Evolutionary conservation across 768 basidiomycete genomes (phyloP), one percentile per base, ranked within the genome.

Genomic region (Hortiboletus campestris): DNA sequence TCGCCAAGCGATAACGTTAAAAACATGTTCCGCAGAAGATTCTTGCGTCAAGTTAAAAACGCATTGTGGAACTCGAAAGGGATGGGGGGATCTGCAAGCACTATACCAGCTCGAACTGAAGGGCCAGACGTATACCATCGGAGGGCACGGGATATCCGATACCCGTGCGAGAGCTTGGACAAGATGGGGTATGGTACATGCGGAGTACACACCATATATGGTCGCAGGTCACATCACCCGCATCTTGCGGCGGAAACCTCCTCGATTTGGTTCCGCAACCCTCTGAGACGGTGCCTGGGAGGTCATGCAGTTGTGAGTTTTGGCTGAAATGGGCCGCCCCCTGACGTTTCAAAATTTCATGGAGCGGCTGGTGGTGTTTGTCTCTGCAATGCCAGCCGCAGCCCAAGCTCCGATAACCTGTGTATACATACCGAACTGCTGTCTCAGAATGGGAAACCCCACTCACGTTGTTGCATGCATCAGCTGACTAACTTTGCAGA

Each of bases 301-400:
- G n/a, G n/a, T n/a, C 38, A 36, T 19, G 20, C 6, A 35, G 43
- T 9, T 48, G 42, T 41, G 51, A 51, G 48, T 43, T 22, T 61
- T 11, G 44, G 31, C 22, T 19, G 16, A 25, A 39, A 28, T 2
- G 38, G 36, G 16, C 25, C 41, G 31, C 40, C 46, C n/a, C 29
- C 14, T 7, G n/a, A 32, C 16, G 4, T 7, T n/a, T n/a, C 42
- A 19, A 7, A n/a, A 13, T 36, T 17, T 45, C 13, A 47, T 52
- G 28, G 28, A 40, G 48, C 12, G 41, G 51, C 44, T 46, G 47
- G 47, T 19, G 14, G n/a, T 62, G 47, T 61, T 64, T 60, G 55
- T 49, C 13, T 40, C 56, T 49, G 49, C 62, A n/a, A n/a, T n/a
- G 60, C 52, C 42, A 43, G 49, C 57, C 61, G 28, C 61, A 42